Conservation (phyloP, 2,329 filamentous ascomycete genomes). For the Colletotrichum cordylinicola region DNA sequence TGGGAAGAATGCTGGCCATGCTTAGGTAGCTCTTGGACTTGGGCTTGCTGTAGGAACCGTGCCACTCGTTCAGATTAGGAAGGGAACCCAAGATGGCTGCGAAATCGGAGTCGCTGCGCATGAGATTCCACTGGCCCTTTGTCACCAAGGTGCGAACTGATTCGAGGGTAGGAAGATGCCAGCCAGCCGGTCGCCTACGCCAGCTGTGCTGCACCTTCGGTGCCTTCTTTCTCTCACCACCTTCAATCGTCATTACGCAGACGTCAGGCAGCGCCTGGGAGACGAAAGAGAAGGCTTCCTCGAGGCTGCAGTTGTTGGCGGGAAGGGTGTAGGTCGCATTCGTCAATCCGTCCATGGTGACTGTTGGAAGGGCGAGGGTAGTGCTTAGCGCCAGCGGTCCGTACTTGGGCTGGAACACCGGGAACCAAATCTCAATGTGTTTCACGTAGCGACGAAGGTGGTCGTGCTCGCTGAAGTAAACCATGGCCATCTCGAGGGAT, state of each 20-base stretch:
- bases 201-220: constrained; percentile 59
- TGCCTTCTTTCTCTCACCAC: constrained; percentile 78
- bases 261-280: constrained; percentile 63
- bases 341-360: constrained; percentile 61
- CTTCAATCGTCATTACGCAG: constrained; percentile 74
- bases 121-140: constrained; percentile 80
- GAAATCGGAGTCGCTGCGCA: constrained; percentile 68
- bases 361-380: constrained; percentile 52
- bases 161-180: constrained; percentile 51
- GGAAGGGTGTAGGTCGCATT: constrained; percentile 64
- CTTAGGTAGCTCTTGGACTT: constrained; percentile 77
- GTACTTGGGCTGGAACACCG: constrained; percentile 69
- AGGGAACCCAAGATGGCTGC: constrained; percentile 64
- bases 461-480: constrained; percentile 64
- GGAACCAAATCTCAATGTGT: constrained; percentile 80
- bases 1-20: constrained; percentile 67
- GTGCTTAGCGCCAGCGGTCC: constrained; percentile 47
- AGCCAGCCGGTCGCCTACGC: constrained; percentile 28
- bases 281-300: constrained; percentile 73
- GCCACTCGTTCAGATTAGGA: constrained; percentile 69
- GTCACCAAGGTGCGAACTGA: constrained; percentile 72
- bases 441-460: constrained; percentile 70
- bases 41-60: constrained; percentile 71
- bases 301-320: constrained; percentile 71
- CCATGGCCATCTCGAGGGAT: constrained; percentile 63